Evolutionary conservation across 306 rosid species (phyloP), one percentile per base, ranked within the genome.

Genomic region (Inga oerstediana): DNA sequence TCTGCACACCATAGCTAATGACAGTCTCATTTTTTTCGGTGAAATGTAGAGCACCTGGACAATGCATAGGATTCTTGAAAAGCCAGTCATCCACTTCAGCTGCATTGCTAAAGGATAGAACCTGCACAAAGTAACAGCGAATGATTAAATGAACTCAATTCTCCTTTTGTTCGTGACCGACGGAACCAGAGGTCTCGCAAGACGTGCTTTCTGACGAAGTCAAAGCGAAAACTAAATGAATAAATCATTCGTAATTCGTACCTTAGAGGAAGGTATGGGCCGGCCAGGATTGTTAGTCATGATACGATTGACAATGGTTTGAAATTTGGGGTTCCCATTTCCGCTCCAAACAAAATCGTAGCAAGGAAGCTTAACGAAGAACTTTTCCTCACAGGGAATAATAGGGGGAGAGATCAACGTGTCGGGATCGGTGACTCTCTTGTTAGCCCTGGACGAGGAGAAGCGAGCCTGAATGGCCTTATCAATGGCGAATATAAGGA

Each of bases 281-380:
- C 98, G 84, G 17, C 90, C 93, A 3, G 94, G 98, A 81, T 95
- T 95, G 24, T 93, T 93, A 3, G 62, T 82, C 93, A 88, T 92
- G 62, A 95, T 93, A n/a, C 88, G 85, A n/a, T 30, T 6, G 34
- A 85, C 97, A 56, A 95, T 89, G 41, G 82, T 75, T n/a, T 16
- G 85, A 67, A 87, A 35, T 58, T 35, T 84, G 2, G 93, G 16
- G 79, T 88, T 89, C 0, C 22, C 80, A 75, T 85, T 81, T 0
- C 95, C 97, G 59, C 98, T 95, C 93, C 93, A 95, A 4, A 90
- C 86, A 67, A 95, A 93, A 76, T 95, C 98, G 49, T 79, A 91
- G 80, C 98, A 95, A 3, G 98, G 98, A 10, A 39, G 65, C 65
- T 85, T 87, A 16, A 85, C 8, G 49, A 75, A 93, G 85, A 14